Evolutionary conservation across 1,139 yeast species (phyloP).

Genomic region (Saccharomyces hybrid): DNA sequence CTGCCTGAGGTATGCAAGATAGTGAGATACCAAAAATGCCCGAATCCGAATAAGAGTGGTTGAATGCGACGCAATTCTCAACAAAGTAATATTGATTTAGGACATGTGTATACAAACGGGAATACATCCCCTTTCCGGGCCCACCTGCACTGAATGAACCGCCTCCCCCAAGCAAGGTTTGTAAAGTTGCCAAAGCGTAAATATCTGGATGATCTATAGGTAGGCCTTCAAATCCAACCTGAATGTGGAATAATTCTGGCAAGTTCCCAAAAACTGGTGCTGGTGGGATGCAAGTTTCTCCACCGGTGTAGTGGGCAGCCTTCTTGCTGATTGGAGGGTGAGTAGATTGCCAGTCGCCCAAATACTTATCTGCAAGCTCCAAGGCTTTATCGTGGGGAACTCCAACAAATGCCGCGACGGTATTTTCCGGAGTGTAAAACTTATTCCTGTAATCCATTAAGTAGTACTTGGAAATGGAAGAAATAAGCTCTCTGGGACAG

Average conservation of each 20-base stretch:
- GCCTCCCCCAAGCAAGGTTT: slow-evolving; percentile 93
- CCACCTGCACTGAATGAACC: slow-evolving; percentile 98
- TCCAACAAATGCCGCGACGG: slow-evolving; percentile 86
- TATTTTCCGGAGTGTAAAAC: slow-evolving; percentile 72
- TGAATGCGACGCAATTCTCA: slow-evolving; percentile 81
- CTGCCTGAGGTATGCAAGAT: slow-evolving; percentile 79
- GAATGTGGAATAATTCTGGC: slow-evolving; percentile 80
- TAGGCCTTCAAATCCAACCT: slow-evolving; percentile 81
- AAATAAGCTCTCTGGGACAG: slow-evolving; percentile 67
- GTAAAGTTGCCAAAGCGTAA: slow-evolving; percentile 84
- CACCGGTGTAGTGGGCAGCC: slow-evolving; percentile 65
- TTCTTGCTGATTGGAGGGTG: slow-evolving; percentile 33
- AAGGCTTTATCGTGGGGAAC: slow-evolving; percentile 66
- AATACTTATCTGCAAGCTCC: slow-evolving; percentile 50
- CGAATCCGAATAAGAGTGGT: slow-evolving; percentile 82
- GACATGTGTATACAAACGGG: slow-evolving; percentile 84
- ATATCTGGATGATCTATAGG: slow-evolving; percentile 81
- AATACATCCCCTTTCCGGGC: slow-evolving; percentile 99
- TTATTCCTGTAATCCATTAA: slow-evolving; percentile 55
- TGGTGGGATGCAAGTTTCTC: slow-evolving; percentile 62
- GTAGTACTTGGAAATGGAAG: slow-evolving; percentile 45
- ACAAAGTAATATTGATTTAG: slow-evolving; percentile 86
- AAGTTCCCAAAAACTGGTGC: slow-evolving; percentile 63
- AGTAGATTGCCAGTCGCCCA: slow-evolving; percentile 52
- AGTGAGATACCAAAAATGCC: slow-evolving; percentile 88